phyloP scores from a whole-genome alignment of 2,329 filamentous ascomycete species.

The Trichophyton schoenleinii region DNA sequence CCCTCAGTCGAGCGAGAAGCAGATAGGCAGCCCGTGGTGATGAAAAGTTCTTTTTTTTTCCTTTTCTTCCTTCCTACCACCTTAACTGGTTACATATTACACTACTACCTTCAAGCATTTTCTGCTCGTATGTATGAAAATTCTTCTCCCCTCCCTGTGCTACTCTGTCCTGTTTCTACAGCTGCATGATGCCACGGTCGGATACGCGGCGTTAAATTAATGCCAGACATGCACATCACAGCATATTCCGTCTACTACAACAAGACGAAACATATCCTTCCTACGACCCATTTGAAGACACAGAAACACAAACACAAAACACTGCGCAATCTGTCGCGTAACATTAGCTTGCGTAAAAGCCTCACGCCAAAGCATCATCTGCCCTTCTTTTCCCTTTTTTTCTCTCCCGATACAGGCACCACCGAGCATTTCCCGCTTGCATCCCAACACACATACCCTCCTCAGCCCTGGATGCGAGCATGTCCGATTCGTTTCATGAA shows the following conservation, averaged over 20 bases:
- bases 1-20: background rate
- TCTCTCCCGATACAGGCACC: background rate
- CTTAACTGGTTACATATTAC: too few species aligned
- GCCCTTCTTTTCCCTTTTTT: background rate
- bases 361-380: constrained; percentile 1
- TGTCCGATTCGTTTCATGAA: background rate
- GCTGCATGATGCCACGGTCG: background rate
- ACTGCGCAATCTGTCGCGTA: background rate
- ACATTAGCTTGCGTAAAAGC: background rate
- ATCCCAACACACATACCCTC: too few species aligned
- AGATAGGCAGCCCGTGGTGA: background rate
- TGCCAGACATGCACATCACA: background rate
- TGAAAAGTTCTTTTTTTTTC: too few species aligned
- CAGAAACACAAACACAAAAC: background rate
- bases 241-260: too few species aligned
- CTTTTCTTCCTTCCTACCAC: too few species aligned
- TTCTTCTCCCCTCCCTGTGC: background rate
- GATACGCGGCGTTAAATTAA: background rate
- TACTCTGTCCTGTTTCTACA: background rate
- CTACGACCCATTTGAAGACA: background rate
- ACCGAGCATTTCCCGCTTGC: background rate
- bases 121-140: background rate
- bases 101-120: too few species aligned
- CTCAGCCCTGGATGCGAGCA: background rate
- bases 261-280: too few species aligned